Percentiles rank a stretch among this genome's conserved stretches.
Evolutionary conservation across 2,329 filamentous ascomycete species (phyloP).

Genomic region (Elsinoe necatrix): DNA sequence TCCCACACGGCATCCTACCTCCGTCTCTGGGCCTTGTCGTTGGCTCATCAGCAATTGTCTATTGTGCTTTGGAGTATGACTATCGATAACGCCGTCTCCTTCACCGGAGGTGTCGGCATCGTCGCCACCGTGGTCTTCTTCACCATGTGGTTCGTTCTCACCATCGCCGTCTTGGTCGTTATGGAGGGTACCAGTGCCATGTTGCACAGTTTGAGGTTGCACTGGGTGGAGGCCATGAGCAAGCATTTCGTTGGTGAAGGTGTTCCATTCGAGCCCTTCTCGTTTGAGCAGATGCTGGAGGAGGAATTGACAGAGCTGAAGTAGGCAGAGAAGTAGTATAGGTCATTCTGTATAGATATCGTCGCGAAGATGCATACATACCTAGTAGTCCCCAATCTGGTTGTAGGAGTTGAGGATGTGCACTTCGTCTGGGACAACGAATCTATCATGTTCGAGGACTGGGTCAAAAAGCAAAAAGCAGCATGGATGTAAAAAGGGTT

Average conservation of each 20-base stretch:
- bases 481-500: background rate
- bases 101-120: constrained; percentile 59
- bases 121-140: constrained; percentile 77
- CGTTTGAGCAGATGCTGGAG: constrained; percentile 74
- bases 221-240: constrained; percentile 97
- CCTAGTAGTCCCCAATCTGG: too few species aligned
- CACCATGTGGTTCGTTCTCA: constrained; percentile 82
- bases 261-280: constrained; percentile 74
- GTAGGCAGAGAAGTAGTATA: constrained; percentile 39
- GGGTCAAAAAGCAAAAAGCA: background rate
- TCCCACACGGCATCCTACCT: constrained; percentile 98
- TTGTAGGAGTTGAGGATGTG: too few species aligned
- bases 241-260: constrained; percentile 93
- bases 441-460: constrained; percentile 12
- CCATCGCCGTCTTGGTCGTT: constrained; percentile 70
- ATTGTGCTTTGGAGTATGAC: constrained; percentile 97
- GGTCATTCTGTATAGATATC: constrained; percentile 19
- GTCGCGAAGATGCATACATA: background rate
- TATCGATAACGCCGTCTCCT: constrained; percentile 63
- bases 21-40: constrained; percentile 92
- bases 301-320: constrained; percentile 51
- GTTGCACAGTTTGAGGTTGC: constrained; percentile 82
- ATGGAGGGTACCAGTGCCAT: constrained; percentile 97
- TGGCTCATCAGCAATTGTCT: constrained; percentile 95
- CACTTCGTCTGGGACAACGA: constrained; percentile 40